Percentiles rank a stretch among this genome's conserved stretches.
phyloP scores from a whole-genome alignment of 148 eudicot genomes.

The Fallopia convolvulus region DNA sequence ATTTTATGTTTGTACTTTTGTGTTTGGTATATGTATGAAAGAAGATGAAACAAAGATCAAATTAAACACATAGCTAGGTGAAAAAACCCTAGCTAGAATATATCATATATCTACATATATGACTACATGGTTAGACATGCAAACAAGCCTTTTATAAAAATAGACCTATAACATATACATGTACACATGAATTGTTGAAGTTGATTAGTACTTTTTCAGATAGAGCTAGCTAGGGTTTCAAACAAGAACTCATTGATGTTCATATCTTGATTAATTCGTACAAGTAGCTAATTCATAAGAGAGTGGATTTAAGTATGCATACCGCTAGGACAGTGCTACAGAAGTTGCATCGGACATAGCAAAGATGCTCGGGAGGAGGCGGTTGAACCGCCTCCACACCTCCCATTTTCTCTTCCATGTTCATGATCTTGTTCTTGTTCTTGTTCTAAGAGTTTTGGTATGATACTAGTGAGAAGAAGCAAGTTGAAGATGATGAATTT shows the following conservation, averaged over 20 bases:
- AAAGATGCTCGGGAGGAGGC: conserved; percentile 63
- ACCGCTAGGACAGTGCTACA: conserved; percentile 95
- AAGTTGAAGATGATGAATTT: neutral
- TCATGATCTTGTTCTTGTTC: conserved; percentile 17
- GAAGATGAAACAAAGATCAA: neutral
- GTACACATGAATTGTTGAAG: neutral
- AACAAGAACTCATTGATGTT: neutral
- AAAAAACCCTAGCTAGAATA: neutral
- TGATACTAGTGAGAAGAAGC: no score
- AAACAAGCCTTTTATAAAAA: neutral
- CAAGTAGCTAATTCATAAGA: neutral
- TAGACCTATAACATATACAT: neutral
- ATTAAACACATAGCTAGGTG: neutral
- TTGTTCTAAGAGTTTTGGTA: neutral
- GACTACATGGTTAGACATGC: neutral
- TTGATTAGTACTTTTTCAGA: neutral
- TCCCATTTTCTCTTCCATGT: conserved; percentile 34
- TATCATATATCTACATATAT: neutral
- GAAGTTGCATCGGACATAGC: conserved; percentile 85
- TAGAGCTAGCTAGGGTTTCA: conserved; percentile 9
- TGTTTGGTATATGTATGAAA: neutral
- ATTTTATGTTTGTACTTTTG: neutral
- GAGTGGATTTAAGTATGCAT: neutral
- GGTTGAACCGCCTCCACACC: conserved; percentile 40
- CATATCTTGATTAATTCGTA: neutral